phyloP scores from a whole-genome alignment of 2,329 filamentous ascomycete species.

The Epichloe scottii region DNA sequence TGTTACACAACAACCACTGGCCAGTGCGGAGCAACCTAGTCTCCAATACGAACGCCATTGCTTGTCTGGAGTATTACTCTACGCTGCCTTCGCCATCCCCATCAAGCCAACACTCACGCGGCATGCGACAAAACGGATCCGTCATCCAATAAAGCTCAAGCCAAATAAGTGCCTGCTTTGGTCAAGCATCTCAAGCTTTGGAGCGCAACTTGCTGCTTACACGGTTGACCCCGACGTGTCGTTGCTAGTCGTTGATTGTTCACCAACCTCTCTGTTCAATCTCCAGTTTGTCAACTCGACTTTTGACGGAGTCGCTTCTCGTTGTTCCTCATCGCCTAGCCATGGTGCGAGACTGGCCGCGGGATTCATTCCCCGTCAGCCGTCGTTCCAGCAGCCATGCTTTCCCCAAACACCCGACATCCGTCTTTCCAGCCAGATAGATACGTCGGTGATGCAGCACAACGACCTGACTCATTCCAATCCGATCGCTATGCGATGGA shows the following conservation, averaged over 20 bases:
- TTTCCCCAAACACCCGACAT: slow-evolving; percentile 16
- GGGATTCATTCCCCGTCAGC: slow-evolving; percentile 26
- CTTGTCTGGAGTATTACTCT: neutral
- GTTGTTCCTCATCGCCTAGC: neutral
- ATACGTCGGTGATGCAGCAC: slow-evolving; percentile 15
- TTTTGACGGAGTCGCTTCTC: neutral
- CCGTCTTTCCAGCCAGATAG: slow-evolving; percentile 18
- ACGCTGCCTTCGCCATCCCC: neutral
- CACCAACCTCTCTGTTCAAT: neutral
- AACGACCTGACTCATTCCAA: slow-evolving; percentile 19
- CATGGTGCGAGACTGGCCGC: slow-evolving; percentile 30
- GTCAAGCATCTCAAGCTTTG: neutral
- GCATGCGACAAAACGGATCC: slow-evolving; percentile 11
- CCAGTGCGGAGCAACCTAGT: neutral
- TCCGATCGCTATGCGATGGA: slow-evolving; percentile 18
- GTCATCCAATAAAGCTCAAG: neutral
- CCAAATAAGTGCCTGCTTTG: neutral
- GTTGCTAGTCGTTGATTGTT: neutral
- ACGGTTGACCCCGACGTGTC: neutral
- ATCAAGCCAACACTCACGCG: slow-evolving; percentile 8
- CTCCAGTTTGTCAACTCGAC: neutral
- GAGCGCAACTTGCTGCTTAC: neutral
- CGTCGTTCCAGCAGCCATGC: slow-evolving; percentile 15
- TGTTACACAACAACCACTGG: slow-evolving; percentile 4
- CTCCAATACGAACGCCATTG: neutral